Evolutionary conservation across 1,139 yeast species (phyloP), one percentile per base, ranked within the genome.

Genomic region (Suhomyces bokatorum): DNA sequence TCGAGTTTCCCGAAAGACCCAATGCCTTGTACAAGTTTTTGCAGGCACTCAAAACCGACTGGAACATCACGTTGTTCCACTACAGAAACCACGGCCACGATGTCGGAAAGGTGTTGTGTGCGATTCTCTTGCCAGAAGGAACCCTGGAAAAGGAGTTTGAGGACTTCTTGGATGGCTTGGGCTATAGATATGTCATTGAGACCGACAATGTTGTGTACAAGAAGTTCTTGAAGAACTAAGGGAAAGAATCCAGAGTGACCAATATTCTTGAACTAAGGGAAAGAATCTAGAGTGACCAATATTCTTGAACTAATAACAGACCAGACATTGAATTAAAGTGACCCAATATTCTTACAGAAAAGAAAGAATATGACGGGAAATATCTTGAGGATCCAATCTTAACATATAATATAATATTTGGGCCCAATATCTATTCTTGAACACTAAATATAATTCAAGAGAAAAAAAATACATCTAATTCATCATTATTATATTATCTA

Each of bases 41-140:
- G 57, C 78, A 77, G 37, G 78, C 85, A 14, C 69, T 93, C 59
- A 81, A 85, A 58, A 75, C 78, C 31, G 82, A 84, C 47, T 93
- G 98, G 98, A 93, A 91, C 62, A 81, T 95, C 48, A 86, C 97
- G 3, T 71, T 93, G 56, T 93, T 93, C 81, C 97, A 93, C 65
- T 93, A 93, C 68, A 83, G 99, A 75, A 91, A 93, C 68, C 95
- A 90, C 57, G 99, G 99, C 28, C 86, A 93, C 45, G 99, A 93
- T 63, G 80, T 93, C 39, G 98, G 96, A 36, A 89, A 89, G 64
- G 88, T 93, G 0, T 74, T 93, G 53, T 93, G 96, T 43, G 99
- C 96, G 28, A 78, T 95, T 49, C 83, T 83, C 35, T 89, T 91
- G 26, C 97, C 98, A 4, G 79, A 80, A 36, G 77, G 76, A 30